Base-by-base conservation (phyloP, 768 basidiomycete species). In the Pleurotus tuoliensis region DNA sequence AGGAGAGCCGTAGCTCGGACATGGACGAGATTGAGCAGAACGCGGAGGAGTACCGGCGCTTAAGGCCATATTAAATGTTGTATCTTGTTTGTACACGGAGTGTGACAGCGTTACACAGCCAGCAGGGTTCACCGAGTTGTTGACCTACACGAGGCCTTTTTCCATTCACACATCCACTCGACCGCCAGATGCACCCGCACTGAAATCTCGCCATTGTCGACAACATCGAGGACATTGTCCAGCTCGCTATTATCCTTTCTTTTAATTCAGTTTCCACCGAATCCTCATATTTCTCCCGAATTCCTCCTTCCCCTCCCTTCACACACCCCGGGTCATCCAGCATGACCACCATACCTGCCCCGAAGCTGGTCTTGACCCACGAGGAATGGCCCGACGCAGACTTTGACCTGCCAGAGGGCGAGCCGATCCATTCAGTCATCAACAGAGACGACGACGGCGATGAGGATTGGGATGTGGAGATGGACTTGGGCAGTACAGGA, bases 301-400 rank as follows among this genome's bases (percentile, higher is more conserved):
- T 56, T 56, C 50, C 48, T 49, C 40, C 64, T 65, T 65, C 65
- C 57, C 37, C 60, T 62, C 59, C 62, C 59, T 62, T 56, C 61
- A 56, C 59, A 46, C 52, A 64, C 67, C 57, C 58, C 55, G 54
- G 34, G 55, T 51, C 59, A 55, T 54, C 46, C 47, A 58, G 56
- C 54, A 90, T 90, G 87, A 69, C 76, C 56, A 73, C 86, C 50
- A 74, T 84, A 40, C 82, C 82, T 38, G 82, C 86, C 4, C 86
- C 84, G 11, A 72, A 80, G 46, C 73, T 79, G 59, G 70, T 74
- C 41, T 64, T 77, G 39, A 69, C 78, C 55, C 80, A 82, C 60
- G 90, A 93, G 71, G 89, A 92, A 74, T 93, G 91, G 90, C 79
- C 82, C 44, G 91, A 93, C 70, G 87, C 88, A 59, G 91, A 93